Evolutionary conservation across 192 early-diverging fungal genomes (phyloP).

Genomic region (Gryganskiella cystojenkinii): DNA sequence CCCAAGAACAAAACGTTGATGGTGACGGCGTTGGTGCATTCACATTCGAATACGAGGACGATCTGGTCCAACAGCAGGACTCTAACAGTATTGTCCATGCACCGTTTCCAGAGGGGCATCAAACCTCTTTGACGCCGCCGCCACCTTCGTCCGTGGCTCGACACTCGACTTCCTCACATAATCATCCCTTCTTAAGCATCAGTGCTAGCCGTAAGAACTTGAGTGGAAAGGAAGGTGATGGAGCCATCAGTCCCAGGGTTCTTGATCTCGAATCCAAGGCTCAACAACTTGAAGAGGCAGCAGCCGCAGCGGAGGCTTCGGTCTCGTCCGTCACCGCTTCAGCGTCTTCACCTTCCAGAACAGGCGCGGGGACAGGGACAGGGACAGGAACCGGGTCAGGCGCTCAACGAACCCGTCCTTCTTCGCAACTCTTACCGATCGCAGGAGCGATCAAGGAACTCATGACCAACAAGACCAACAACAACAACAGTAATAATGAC

Average conservation of each 20-base stretch:
- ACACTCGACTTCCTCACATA: slow-evolving; percentile 1
- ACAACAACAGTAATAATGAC: neutral
- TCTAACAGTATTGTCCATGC: neutral
- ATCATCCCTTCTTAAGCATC: too few species aligned
- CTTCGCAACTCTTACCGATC: slow-evolving; percentile 1
- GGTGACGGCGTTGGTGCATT: neutral
- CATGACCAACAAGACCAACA: neutral
- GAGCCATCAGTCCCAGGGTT: neutral
- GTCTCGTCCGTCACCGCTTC: too few species aligned
- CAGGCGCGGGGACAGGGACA: too few species aligned
- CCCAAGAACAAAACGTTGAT: neutral
- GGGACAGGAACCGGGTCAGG: too few species aligned
- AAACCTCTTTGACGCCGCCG: slow-evolving; percentile 11
- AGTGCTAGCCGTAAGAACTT: too few species aligned
- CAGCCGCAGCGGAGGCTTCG: too few species aligned
- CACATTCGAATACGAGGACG: neutral
- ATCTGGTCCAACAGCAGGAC: neutral
- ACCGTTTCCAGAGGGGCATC: neutral
- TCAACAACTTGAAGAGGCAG: too few species aligned
- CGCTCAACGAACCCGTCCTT: neutral
- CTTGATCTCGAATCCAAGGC: neutral
- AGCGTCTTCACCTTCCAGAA: too few species aligned
- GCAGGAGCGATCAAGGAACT: slow-evolving; percentile 10
- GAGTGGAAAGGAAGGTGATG: too few species aligned
- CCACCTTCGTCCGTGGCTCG: slow-evolving; percentile 5